Evolutionary conservation across 352 stramenopile species (phyloP).

Genomic region (Pythium brassicae): DNA sequence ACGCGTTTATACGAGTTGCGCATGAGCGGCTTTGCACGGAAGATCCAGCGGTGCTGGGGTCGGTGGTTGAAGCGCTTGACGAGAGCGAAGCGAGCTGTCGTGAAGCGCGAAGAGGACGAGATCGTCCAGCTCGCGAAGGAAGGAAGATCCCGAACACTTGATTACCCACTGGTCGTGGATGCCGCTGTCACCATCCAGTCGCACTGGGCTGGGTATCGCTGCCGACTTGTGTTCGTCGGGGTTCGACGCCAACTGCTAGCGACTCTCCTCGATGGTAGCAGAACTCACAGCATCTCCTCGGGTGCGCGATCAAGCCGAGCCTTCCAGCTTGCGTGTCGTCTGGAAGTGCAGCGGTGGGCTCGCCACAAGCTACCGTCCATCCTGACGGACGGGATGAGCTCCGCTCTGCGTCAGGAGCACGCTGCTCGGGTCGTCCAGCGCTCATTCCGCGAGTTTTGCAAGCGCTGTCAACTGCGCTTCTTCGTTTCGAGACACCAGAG

Average conservation of each 20-base stretch:
- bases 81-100: constrained; percentile 20
- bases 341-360: constrained; percentile 29
- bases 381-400: constrained; percentile 22
- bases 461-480: constrained; percentile 20
- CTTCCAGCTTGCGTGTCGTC: neutral
- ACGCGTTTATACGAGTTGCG: constrained; percentile 5
- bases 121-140: constrained; percentile 25
- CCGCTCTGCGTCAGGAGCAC: constrained; percentile 20
- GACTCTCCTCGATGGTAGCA: neutral
- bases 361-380: constrained; percentile 34
- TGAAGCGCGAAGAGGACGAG: constrained; percentile 27
- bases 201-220: constrained; percentile 9
- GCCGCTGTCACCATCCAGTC: constrained; percentile 9
- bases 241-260: neutral
- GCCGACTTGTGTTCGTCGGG: constrained; percentile 6
- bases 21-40: constrained; percentile 7
- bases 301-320: too few species aligned
- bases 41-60: constrained; percentile 24
- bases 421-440: constrained; percentile 28
- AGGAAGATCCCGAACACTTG: constrained; percentile 2
- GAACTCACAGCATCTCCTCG: neutral
- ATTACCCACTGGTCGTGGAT: neutral
- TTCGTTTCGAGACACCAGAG: neutral
- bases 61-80: constrained; percentile 22
- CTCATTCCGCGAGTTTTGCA: constrained; percentile 16